Evolutionary conservation across 176 grass and related monocot species (phyloP).

Genomic region (Triticum urartu): DNA sequence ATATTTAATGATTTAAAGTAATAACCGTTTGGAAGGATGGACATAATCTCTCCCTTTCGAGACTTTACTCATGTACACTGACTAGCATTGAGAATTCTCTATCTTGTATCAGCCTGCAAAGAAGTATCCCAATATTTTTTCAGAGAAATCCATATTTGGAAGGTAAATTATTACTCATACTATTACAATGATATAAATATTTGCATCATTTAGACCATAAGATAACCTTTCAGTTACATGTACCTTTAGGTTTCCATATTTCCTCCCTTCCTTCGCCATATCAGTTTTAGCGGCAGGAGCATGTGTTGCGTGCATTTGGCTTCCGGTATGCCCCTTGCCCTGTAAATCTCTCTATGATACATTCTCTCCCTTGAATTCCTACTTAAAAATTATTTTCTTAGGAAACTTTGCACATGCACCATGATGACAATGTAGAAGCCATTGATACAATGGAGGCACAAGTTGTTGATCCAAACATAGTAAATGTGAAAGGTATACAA

Average conservation of each 20-base stretch:
- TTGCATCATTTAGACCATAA: neutral
- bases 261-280: conserved; percentile 60
- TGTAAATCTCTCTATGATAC: neutral
- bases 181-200: neutral
- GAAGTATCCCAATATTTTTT: conserved; percentile 51
- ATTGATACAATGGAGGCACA: conserved; percentile 41
- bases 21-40: neutral
- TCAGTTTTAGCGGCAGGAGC: conserved; percentile 47
- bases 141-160: conserved; percentile 52
- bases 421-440: conserved; percentile 39
- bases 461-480: neutral
- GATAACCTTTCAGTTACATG: neutral
- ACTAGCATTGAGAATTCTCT: conserved; percentile 18
- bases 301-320: conserved; percentile 55
- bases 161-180: conserved; percentile 25
- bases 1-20: neutral
- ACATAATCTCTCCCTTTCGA: neutral
- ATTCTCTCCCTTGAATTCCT: neutral
- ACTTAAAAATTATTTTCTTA: conserved; percentile 18
- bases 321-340: conserved; percentile 38
- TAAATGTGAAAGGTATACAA: conserved; percentile 22
- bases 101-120: conserved; percentile 46
- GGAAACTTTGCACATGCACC: conserved; percentile 65
- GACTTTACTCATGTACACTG: neutral
- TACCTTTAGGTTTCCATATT: conserved; percentile 64